Conservation (phyloP, 441 rosid genomes). For the Arabidopsis hybrid region DNA sequence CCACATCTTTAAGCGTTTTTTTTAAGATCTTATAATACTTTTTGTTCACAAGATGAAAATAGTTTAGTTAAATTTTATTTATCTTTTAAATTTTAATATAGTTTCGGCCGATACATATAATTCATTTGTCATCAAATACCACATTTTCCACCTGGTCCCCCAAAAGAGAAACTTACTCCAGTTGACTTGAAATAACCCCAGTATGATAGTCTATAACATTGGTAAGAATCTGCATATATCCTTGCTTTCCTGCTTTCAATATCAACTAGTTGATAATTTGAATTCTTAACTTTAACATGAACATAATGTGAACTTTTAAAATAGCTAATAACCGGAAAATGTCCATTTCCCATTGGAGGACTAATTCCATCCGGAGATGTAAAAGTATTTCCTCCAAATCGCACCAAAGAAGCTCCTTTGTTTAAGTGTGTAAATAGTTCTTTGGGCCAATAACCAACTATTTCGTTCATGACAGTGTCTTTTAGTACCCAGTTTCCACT, state of each 20-base stretch:
- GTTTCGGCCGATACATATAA: too few species aligned
- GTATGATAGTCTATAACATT: not conserved
- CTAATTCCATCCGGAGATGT: not conserved
- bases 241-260: not conserved
- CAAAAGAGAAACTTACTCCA: not conserved
- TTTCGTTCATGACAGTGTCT: not conserved
- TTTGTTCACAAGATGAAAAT: too few species aligned
- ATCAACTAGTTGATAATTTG: not conserved
- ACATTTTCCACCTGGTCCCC: not conserved
- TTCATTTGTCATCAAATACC: not conserved
- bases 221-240: not conserved
- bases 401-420: not conserved
- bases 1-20: too few species aligned
- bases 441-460: conserved; percentile 1
- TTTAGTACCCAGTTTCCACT: conserved; percentile 10
- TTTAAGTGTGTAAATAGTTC: not conserved
- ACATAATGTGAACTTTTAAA: not conserved
- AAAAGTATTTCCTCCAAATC: not conserved
- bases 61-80: too few species aligned
- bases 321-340: not conserved
- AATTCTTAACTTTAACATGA: not conserved
- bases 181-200: not conserved
- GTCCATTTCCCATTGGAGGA: conserved; percentile 3
- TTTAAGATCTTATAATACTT: too few species aligned
- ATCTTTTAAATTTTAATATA: too few species aligned